phyloP scores from a whole-genome alignment of 2,329 filamentous ascomycete species.

The Stachybotrys echinatus region DNA sequence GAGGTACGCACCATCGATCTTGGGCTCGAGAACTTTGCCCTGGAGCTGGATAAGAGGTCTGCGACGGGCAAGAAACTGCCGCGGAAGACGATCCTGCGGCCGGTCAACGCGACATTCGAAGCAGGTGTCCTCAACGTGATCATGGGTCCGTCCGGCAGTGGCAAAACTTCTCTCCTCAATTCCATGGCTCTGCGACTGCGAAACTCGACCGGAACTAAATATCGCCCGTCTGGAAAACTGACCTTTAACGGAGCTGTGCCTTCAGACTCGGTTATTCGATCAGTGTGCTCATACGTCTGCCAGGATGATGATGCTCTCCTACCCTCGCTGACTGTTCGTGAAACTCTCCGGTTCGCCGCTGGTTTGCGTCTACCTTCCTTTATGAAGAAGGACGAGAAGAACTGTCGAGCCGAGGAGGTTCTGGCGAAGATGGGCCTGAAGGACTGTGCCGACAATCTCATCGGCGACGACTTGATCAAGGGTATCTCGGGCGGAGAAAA shows the following conservation, averaged over 20 bases:
- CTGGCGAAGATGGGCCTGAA: slow-evolving; percentile 71
- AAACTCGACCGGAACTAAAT: slow-evolving; percentile 56
- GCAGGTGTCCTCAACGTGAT: slow-evolving; percentile 69
- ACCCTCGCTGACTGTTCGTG: slow-evolving; percentile 68
- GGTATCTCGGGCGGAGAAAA: slow-evolving; percentile 79
- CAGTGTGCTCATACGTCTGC: slow-evolving; percentile 70
- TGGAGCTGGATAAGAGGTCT: slow-evolving; percentile 59
- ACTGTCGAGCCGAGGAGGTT: slow-evolving; percentile 63
- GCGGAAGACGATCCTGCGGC: slow-evolving; percentile 58
- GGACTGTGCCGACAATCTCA: slow-evolving; percentile 70
- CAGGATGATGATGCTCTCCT: slow-evolving; percentile 74
- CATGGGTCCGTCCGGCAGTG: slow-evolving; percentile 74
- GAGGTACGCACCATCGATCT: slow-evolving; percentile 59
- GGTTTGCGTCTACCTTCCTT: slow-evolving; percentile 64
- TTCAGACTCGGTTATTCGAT: slow-evolving; percentile 63
- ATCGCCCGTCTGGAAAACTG: slow-evolving; percentile 56
- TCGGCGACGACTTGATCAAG: slow-evolving; percentile 68
- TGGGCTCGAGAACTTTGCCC: slow-evolving; percentile 56
- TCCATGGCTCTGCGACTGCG: slow-evolving; percentile 65
- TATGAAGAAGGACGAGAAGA: slow-evolving; percentile 65
- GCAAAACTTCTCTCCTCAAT: slow-evolving; percentile 71
- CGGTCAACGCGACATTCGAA: slow-evolving; percentile 61
- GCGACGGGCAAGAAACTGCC: slow-evolving; percentile 45
- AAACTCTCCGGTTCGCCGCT: slow-evolving; percentile 67
- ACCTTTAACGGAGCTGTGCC: slow-evolving; percentile 66